Base-by-base conservation (phyloP, 208 protist genomes). In the Naegleria gruberi region DNA sequence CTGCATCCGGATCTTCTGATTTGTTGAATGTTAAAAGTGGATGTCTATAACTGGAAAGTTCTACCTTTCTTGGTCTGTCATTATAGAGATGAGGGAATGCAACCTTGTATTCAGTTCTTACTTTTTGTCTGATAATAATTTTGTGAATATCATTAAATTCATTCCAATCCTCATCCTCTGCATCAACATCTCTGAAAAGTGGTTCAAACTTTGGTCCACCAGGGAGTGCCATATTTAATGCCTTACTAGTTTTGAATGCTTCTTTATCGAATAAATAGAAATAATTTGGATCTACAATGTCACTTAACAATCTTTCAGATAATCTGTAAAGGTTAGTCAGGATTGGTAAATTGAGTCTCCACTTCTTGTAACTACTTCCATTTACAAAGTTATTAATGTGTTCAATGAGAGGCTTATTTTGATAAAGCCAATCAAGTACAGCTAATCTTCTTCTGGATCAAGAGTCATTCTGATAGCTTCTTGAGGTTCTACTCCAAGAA, bases 71-170 rank as follows among this genome's bases (percentile, higher is more conserved):
- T 51, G 99, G 98, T 19, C 97, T 93, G 89, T 92, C 94, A 92
- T 99, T 99, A 95, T 99, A 99, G 3, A 99, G 95, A 91, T 99
- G 99, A 1, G 99, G 99, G 94, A 99, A 99, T 44, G 99, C 98
- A 90, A 99, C 98, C 91, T 98, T 97, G 89, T 99, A 99, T 94
- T 99, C 99, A 10, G 99, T 99, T 87, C 99, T 94, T 93, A 99
- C 99, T 44, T 97, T 98, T 91, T 99, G 96, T 82, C 99, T 96
- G 90, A 99, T 97, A 93, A 99, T 99, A 82, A 99, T 96, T 93
- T 99, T 99, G 91, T 99, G 98, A 91, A 99, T 98, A 93, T 99
- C 99, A 91, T 99, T 99, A 94, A 99, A 99, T 93, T 99, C 99
- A 91, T 99, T 99, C 98, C 99, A 99, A 94, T 99, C 98, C 91